These are phyloP conservation scores for Aspergillus neoniger DNA, from an alignment of 2,329 filamentous ascomycete genomes.

Conservation along the genomic window DNA sequence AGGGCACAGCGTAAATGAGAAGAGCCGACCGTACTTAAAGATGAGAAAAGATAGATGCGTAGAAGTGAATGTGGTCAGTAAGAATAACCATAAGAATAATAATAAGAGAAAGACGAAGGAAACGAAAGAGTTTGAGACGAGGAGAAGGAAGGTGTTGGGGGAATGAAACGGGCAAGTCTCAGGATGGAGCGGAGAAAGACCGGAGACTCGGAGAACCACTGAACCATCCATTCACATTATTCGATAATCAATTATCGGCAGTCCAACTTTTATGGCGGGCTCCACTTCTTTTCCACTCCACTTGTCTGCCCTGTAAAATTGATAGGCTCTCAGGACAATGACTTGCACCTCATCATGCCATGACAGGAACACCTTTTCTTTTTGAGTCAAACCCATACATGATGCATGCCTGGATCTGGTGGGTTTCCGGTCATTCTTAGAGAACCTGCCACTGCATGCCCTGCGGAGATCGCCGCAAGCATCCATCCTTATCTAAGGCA, in stretches of 20 bases:
- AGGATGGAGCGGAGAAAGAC: neutral
- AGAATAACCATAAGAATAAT: conserved; percentile 5
- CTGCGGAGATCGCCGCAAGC: neutral
- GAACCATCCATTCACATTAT: no score
- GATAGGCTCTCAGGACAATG: no score
- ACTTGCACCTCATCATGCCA: neutral
- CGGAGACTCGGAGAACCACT: neutral
- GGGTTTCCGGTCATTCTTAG: neutral
- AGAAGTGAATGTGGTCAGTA: conserved; percentile 1
- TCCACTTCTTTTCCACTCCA: neutral
- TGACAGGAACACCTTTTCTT: neutral
- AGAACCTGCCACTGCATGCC: neutral
- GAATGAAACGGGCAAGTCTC: neutral
- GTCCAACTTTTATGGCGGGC: neutral
- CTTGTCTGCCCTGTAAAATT: neutral
- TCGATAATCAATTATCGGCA: neutral
- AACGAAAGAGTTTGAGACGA: conserved; percentile 15
- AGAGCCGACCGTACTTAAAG: neutral
- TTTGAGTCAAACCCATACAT: no score
- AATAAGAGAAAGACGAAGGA: conserved; percentile 15
- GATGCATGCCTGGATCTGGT: neutral
- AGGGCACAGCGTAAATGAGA: neutral
- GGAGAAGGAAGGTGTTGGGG: conserved; percentile 8
- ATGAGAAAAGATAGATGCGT: conserved; percentile 10
- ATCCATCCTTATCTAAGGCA: neutral